These are phyloP conservation scores for Trypethelium eluteriae DNA, from an alignment of 495 filamentous ascomycete species.

Conservation along the genomic window DNA sequence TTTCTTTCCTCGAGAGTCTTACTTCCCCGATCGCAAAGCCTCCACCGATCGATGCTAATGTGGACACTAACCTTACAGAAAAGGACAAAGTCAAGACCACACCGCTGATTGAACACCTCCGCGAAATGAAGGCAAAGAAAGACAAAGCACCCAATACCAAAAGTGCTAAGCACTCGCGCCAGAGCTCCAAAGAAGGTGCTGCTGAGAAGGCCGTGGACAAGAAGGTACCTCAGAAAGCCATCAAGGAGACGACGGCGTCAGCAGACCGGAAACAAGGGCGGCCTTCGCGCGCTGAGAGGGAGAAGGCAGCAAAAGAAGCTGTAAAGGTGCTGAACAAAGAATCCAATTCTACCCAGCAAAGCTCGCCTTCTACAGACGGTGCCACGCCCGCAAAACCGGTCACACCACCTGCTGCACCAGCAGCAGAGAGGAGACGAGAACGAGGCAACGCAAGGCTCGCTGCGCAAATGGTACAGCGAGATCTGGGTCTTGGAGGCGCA, in stretches of 20 bases:
- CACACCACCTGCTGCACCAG: constrained; percentile 30
- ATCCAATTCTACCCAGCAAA: constrained; percentile 35
- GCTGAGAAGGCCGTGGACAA: constrained; percentile 44
- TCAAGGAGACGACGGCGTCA: constrained; percentile 27
- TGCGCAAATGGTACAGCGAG: constrained; percentile 79
- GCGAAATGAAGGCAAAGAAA: constrained; percentile 83
- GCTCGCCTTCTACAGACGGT: constrained; percentile 18
- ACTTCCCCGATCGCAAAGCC: constrained; percentile 64
- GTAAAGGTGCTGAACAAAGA: constrained; percentile 71
- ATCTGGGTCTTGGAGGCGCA: constrained; percentile 62
- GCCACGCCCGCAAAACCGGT: constrained; percentile 28
- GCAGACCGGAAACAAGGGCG: constrained; percentile 38
- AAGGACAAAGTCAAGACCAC: constrained; percentile 66
- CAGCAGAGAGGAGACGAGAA: constrained; percentile 50
- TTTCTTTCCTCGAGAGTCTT: constrained; percentile 78
- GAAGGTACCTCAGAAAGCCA: constrained; percentile 33
- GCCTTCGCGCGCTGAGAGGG: constrained; percentile 34
- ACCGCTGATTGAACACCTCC: constrained; percentile 80
- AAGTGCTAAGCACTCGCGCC: constrained; percentile 41
- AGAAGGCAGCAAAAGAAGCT: constrained; percentile 62
- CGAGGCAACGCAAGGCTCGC: constrained; percentile 68
- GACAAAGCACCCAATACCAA: constrained; percentile 51
- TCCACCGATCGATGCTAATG: constrained; percentile 42
- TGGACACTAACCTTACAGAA: constrained; percentile 44
- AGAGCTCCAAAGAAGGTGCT: constrained; percentile 45